Base-by-base conservation (phyloP, 139 green algal genomes). In the Nannochloris sp. region DNA sequence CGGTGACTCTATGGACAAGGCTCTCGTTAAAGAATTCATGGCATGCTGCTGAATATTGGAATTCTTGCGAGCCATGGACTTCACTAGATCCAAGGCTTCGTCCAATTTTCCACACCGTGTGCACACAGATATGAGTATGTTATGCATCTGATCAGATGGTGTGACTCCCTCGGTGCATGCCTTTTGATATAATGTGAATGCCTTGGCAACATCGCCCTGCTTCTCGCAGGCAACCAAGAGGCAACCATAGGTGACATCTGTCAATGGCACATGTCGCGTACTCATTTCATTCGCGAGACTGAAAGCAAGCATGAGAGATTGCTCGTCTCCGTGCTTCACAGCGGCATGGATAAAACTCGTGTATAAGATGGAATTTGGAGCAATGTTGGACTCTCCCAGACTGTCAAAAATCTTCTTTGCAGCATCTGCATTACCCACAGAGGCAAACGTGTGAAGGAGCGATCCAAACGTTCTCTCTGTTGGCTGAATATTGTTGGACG, bases 71-170 rank as follows among this genome's bases (percentile, higher is more conserved):
- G 77, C 75, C 61, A 88, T 40, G 1, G 36, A 28, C 49, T 88
- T 88, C 37, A 88, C 76, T 23, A 84, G 53, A 12, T 84, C 74
- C 56, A 88, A 51, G 0, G 77, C 82, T 28, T 88, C 82, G 16
- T 87, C 77, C 33, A 87, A 49, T 25, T 74, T 57, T 17, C 67
- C 62, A 29, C 64, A 71, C 25, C 57, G 45, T 6, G 75, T 71
- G 66, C 74, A 85, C 45, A 79, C 67, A 29, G 46, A 56, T 29
- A 85, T 72, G 6, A 89, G 75, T 40, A 81, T 70, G 63, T 84
- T 74, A 69, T 86, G 75, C 50, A 72, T 74, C 46, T 82, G 58
- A 37, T 88, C 82, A 23, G 49, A 76, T 6, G 77, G 80, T 11
- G 61, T 20, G 11, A 88, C 56, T 26, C 82, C 74, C 13, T 67